A percentile compares a stretch with the other conserved stretches of the same genome.
Evolutionary conservation across 257 asterid genomes (phyloP).

Genomic region (Datura wrightii): DNA sequence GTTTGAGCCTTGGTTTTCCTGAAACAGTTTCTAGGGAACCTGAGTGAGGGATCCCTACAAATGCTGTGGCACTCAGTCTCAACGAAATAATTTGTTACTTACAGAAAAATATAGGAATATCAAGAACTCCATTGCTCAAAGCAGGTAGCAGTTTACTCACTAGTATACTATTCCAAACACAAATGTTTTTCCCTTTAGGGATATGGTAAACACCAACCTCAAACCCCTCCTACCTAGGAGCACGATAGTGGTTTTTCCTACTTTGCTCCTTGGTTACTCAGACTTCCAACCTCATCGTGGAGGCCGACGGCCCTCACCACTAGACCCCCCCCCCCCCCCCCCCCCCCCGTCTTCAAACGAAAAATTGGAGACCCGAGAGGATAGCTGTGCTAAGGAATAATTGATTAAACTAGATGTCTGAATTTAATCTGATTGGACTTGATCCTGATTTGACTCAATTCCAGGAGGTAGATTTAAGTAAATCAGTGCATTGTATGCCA

Average conservation of each 20-base stretch:
- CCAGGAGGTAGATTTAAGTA: neutral
- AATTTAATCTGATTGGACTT: neutral
- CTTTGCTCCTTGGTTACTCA: neutral
- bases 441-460: constrained; percentile 9
- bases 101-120: neutral
- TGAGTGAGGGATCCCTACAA: neutral
- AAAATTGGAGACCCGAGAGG: constrained; percentile 10
- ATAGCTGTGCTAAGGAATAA: neutral
- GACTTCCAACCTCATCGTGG: constrained; percentile 1
- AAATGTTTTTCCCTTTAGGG: neutral
- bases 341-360: constrained; percentile 2
- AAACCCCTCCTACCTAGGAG: constrained; percentile 2
- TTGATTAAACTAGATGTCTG: neutral
- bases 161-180: neutral
- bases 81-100: neutral
- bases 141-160: neutral
- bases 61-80: neutral
- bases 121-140: neutral
- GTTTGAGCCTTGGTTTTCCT: constrained; percentile 1
- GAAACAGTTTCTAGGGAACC: neutral
- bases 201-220: neutral
- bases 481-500: neutral
- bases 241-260: neutral
- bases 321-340: neutral
- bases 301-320: neutral